Base-by-base conservation (phyloP, 805 yeast genomes). In the Metschnikowia aberdeeniae region DNA sequence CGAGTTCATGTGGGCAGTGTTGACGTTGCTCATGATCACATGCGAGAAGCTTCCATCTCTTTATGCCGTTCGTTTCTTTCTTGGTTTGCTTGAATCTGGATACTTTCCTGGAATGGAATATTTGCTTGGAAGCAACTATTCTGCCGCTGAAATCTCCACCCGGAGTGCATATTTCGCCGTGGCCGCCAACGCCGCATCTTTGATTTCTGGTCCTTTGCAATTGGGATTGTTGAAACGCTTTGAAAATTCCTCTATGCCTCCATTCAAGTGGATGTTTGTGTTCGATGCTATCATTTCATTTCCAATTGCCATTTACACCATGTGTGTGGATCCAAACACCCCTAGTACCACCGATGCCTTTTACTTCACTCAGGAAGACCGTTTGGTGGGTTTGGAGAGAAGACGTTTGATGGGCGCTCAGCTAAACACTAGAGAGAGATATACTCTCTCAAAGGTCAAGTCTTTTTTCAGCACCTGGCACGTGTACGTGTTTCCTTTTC, bases 21-120 rank as follows among this genome's bases (percentile, higher is more conserved):
- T 59, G 39, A 61, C 66, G 2, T 13, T 61, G 9, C 45, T 62
- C 35, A 59, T 64, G 62, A 56, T 63, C 27, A 55, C 63, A 8
- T 46, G 52, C 29, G 24, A 48, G 22, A 36, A 32, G 19, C 41
- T 53, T 12, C 43, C 43, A 7, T 40, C 51, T 8, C 39, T 56
- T 8, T 56, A 55, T 34, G 49, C 47, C 3, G 26, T 56, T 10
- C 43, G 58, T 6, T 54, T 56, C 30, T 42, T 53, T 28, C 35
- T 70, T 34, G 82, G 80, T 1, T 57, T 77, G 22, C 53, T 65
- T 9, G 81, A 76, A 45, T 64, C 75, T 11, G 80, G 79, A 0
- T 75, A 68, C 52, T 76, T 75, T 57, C 85, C 89, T 5, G 80
- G 79, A 17, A 70, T 80, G 45, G 84, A 81, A 53, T 81, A 77